Conservation (phyloP, 2,329 filamentous ascomycete genomes). For the Neopestalotiopsis sp. region DNA sequence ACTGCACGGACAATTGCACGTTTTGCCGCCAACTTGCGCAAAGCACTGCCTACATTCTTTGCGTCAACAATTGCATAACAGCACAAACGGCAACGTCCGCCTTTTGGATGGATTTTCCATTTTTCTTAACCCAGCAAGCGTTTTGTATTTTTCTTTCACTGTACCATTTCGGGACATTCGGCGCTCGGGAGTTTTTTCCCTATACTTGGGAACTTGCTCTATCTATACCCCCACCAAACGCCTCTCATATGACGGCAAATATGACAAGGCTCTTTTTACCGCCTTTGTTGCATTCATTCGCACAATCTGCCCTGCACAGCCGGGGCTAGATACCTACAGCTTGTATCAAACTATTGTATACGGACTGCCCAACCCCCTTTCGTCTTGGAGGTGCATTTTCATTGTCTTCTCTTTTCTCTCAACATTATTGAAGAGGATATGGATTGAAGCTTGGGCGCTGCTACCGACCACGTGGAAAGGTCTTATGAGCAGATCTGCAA, state of each 20-base stretch:
- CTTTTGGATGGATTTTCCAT: background rate
- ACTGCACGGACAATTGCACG: background rate
- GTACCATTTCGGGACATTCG: background rate
- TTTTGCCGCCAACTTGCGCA: background rate
- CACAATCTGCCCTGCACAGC: background rate
- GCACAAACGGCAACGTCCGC: background rate
- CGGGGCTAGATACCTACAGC: background rate
- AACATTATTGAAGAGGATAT: background rate
- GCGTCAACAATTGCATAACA: background rate
- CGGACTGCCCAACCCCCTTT: background rate
- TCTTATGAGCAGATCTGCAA: background rate
- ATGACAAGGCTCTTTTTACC: background rate
- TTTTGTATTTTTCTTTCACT: background rate
- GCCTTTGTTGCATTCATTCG: background rate
- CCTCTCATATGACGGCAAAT: background rate
- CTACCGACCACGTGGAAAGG: background rate
- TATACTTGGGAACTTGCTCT: background rate
- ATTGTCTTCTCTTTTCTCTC: background rate
- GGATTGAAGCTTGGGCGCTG: background rate
- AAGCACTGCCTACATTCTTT: constrained; percentile 7
- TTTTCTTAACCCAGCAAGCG: background rate
- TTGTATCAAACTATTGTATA: background rate
- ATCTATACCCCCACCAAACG: background rate
- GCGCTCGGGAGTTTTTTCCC: background rate
- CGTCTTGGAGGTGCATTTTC: background rate